These are phyloP conservation scores for Floccularia luteovirens DNA, from an alignment of 768 basidiomycete species.

Conservation along the genomic window DNA sequence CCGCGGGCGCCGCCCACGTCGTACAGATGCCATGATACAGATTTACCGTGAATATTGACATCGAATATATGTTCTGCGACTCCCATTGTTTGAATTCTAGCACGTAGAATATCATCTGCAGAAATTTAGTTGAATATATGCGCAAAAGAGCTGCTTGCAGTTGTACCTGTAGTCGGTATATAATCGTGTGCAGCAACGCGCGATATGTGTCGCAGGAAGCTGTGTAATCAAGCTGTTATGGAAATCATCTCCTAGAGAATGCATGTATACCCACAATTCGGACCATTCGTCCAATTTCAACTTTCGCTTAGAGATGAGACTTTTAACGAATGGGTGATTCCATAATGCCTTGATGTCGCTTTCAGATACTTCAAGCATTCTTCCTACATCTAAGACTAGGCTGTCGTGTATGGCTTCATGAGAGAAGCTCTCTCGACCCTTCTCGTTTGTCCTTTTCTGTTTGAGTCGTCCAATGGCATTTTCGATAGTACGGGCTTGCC, in stretches of 20 bases:
- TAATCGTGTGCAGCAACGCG: constrained; percentile 67
- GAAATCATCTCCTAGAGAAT: constrained; percentile 6
- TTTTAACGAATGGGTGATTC: constrained; percentile 64
- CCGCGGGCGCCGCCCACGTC: constrained; percentile 70
- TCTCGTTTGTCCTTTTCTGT: constrained; percentile 23
- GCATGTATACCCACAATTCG: constrained; percentile 59
- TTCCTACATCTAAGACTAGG: constrained; percentile 53
- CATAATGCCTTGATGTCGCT: constrained; percentile 69
- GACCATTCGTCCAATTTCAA: constrained; percentile 83
- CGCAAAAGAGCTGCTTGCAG: constrained; percentile 6
- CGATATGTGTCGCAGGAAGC: constrained; percentile 68
- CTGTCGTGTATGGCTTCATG: constrained; percentile 36
- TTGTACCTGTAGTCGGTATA: constrained; percentile 63
- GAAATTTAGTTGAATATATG: constrained; percentile 20
- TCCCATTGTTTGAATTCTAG: constrained; percentile 88
- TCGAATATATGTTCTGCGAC: constrained; percentile 81
- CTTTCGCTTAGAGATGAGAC: constrained; percentile 57
- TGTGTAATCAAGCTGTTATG: constrained; percentile 18
- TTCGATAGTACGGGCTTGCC: constrained; percentile 67
- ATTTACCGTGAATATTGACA: constrained; percentile 71
- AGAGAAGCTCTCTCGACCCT: constrained; percentile 20
- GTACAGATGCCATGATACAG: constrained; percentile 67
- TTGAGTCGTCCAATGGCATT: constrained; percentile 37
- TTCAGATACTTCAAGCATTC: constrained; percentile 47
- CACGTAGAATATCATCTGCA: constrained; percentile 79